Conservation (phyloP, 2,329 filamentous ascomycete species). For the Fusarium lyarnte region DNA sequence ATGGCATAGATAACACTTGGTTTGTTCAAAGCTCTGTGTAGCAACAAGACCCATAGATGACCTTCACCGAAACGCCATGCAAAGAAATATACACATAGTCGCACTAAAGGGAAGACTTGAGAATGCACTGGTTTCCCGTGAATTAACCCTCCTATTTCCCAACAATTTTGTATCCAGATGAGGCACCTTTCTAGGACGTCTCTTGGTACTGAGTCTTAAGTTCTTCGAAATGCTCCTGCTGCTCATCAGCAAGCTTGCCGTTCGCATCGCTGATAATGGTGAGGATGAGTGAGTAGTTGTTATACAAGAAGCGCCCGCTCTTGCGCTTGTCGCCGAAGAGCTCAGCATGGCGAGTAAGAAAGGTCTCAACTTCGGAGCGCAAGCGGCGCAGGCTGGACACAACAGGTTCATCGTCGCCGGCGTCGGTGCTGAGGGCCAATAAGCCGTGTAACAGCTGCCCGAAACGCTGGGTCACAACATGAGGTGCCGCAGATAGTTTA, state of each 20-base stretch:
- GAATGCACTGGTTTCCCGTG: slow-evolving; percentile 7
- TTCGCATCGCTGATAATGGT: slow-evolving; percentile 86
- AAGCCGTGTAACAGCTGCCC: slow-evolving; percentile 91
- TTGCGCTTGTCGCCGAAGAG: slow-evolving; percentile 81
- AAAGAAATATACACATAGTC: slow-evolving; percentile 26
- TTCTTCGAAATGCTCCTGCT: slow-evolving; percentile 77
- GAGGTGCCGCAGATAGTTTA: slow-evolving; percentile 81
- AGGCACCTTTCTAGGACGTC: slow-evolving; percentile 13
- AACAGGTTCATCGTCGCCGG: slow-evolving; percentile 93
- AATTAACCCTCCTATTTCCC: neutral
- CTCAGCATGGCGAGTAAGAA: slow-evolving; percentile 81
- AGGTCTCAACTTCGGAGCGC: slow-evolving; percentile 82
- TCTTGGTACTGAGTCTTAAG: slow-evolving; percentile 69
- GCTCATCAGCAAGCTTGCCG: slow-evolving; percentile 78
- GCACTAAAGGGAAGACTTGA: slow-evolving; percentile 19
- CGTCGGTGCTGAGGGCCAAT: slow-evolving; percentile 83
- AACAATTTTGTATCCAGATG: neutral
- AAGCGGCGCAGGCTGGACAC: slow-evolving; percentile 81
- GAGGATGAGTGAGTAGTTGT: slow-evolving; percentile 94
- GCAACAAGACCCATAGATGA: slow-evolving; percentile 22
- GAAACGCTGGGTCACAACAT: slow-evolving; percentile 93
- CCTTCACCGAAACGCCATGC: slow-evolving; percentile 40
- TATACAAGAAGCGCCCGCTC: slow-evolving; percentile 87
- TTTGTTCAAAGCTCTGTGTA: slow-evolving; percentile 18
- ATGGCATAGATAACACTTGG: slow-evolving; percentile 9